Conservation (phyloP, 2,329 filamentous ascomycete genomes). For the Colletotrichum orbiculare region DNA sequence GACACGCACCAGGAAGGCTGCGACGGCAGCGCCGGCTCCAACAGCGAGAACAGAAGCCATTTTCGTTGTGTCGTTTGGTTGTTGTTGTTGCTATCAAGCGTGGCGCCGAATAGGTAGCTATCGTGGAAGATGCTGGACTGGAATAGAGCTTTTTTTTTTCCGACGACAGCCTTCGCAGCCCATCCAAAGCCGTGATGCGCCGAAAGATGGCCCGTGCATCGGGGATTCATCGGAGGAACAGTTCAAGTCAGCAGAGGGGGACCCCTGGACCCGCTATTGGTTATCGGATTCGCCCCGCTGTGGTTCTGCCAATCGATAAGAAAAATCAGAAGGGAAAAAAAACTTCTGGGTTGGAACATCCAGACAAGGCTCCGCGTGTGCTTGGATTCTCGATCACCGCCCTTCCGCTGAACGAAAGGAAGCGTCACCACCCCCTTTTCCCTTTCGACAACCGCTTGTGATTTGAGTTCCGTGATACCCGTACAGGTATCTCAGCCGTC, state of each 20-base stretch:
- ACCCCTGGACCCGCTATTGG: neutral
- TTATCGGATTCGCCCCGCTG: constrained; percentile 30
- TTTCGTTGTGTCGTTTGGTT: constrained; percentile 20
- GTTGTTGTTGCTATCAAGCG: neutral
- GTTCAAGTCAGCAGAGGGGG: neutral
- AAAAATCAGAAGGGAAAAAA: constrained; percentile 28
- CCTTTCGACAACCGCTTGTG: constrained; percentile 3
- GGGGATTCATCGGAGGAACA: constrained; percentile 7
- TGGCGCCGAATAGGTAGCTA: constrained; percentile 1
- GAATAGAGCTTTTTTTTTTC: constrained; percentile 8
- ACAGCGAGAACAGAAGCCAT: constrained; percentile 59
- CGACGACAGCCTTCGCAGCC: constrained; percentile 8
- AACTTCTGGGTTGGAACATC: constrained; percentile 26
- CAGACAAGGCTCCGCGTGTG: constrained; percentile 7
- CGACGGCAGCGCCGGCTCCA: constrained; percentile 61
- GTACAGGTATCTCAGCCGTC: constrained; percentile 33
- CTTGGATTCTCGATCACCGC: constrained; percentile 27
- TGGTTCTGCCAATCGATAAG: constrained; percentile 28
- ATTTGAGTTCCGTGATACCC: constrained; percentile 30
- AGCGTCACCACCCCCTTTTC: constrained; percentile 18
- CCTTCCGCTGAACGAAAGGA: constrained; percentile 32
- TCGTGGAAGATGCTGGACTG: constrained; percentile 16
- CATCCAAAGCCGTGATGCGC: constrained; percentile 15
- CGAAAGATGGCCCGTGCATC: constrained; percentile 14
- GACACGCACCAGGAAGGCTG: constrained; percentile 61